Percentiles rank a stretch among this genome's conserved stretches.
phyloP scores from a whole-genome alignment of 2,329 filamentous ascomycete species.

The Epichloe baconii region DNA sequence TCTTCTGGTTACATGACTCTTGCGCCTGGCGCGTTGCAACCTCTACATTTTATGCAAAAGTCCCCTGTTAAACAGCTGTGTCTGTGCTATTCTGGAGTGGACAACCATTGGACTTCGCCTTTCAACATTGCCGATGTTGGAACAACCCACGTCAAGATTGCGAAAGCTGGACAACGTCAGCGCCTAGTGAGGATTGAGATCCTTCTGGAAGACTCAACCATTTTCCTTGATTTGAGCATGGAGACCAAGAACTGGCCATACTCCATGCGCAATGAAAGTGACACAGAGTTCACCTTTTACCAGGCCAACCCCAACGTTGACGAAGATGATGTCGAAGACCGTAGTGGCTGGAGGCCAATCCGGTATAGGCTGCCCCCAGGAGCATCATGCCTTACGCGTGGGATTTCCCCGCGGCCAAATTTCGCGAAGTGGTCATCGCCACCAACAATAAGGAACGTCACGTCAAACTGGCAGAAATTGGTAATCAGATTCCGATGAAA shows the following conservation, averaged over 20 bases:
- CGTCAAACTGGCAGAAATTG: constrained; percentile 91
- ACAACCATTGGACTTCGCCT: constrained; percentile 94
- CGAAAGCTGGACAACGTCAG: constrained; percentile 80
- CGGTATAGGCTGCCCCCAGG: constrained; percentile 82
- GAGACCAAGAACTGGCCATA: constrained; percentile 97
- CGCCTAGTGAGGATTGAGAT: constrained; percentile 78
- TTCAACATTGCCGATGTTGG: constrained; percentile 96
- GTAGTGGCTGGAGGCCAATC: constrained; percentile 83
- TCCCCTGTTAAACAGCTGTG: constrained; percentile 77
- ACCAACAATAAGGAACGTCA: constrained; percentile 52
- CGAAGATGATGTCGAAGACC: constrained; percentile 73
- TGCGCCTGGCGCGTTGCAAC: constrained; percentile 64
- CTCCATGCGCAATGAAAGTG: constrained; percentile 96
- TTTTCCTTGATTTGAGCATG: constrained; percentile 81
- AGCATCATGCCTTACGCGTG: constrained; percentile 99
- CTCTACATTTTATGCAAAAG: constrained; percentile 81
- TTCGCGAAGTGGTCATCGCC: constrained; percentile 74
- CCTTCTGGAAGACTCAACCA: constrained; percentile 81
- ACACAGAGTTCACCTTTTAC: constrained; percentile 92
- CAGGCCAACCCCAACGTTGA: constrained; percentile 88
- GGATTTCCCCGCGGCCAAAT: constrained; percentile 97
- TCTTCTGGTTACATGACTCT: constrained; percentile 76
- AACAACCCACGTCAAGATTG: constrained; percentile 84
- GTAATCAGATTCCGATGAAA: constrained; percentile 90
- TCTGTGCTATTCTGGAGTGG: constrained; percentile 82